These are phyloP conservation scores for Tricholomella constricta DNA, from an alignment of 768 basidiomycete genomes.

Conservation along the genomic window DNA sequence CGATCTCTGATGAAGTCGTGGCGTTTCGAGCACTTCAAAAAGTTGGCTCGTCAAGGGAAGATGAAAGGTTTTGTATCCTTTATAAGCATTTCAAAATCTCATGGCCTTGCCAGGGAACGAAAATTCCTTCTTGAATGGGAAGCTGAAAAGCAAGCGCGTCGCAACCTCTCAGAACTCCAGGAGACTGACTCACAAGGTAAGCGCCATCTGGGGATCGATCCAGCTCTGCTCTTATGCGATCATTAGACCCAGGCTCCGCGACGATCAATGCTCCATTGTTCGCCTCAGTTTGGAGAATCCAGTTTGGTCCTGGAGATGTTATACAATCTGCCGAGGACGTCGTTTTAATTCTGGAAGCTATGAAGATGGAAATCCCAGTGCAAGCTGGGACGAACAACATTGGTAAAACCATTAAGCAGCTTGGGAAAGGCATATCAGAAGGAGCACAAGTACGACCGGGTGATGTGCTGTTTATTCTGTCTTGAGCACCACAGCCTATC, in stretches of 20 bases:
- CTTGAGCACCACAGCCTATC: no score
- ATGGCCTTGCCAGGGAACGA: conserved; percentile 35
- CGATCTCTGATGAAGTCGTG: conserved; percentile 42
- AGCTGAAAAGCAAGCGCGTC: conserved; percentile 18
- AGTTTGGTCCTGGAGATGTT: conserved; percentile 40
- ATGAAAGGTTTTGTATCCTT: conserved; percentile 34
- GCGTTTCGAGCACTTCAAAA: conserved; percentile 44
- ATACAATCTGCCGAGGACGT: conserved; percentile 44
- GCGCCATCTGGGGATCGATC: neutral
- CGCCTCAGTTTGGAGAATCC: conserved; percentile 55
- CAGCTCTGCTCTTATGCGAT: neutral
- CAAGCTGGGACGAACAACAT: conserved; percentile 45
- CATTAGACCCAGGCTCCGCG: neutral
- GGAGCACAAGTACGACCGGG: conserved; percentile 50
- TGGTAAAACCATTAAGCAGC: conserved; percentile 40
- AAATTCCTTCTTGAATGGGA: conserved; percentile 48
- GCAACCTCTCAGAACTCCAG: neutral
- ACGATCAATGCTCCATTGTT: conserved; percentile 38
- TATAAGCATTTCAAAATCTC: neutral
- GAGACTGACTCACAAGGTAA: conserved; percentile 2
- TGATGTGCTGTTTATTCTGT: conserved; percentile 42
- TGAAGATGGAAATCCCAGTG: conserved; percentile 65
- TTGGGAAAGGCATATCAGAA: conserved; percentile 43
- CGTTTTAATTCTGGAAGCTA: conserved; percentile 58
- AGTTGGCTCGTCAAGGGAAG: conserved; percentile 37